Base-by-base conservation (phyloP, 2,329 filamentous ascomycete species). In the Alternaria sp. region DNA sequence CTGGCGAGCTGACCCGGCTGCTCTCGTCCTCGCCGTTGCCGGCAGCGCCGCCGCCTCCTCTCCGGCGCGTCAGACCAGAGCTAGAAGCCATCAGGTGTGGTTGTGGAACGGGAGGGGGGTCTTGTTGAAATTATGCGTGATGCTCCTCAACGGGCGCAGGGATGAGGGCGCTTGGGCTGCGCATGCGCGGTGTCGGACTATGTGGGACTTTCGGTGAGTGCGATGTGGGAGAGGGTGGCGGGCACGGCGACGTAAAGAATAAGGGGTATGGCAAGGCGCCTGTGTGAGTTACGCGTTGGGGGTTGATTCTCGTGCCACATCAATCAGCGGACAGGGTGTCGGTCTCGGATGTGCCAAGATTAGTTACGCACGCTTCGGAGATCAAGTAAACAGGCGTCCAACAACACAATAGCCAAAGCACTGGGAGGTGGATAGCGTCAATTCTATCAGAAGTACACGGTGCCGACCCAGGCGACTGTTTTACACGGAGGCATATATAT, bases 11-110 rank as follows among this genome's bases (percentile, higher is more conserved):
- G 71, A 91, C 89, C 76, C 90, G 86, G 82, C 86, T 88, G 74
- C 85, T 83, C 72, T 89, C 86, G 72, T 88, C 86, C 69, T 89
- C 86, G 71, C 86, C 85, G 79, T 85, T 87, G 61, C 87, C 86
- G 54, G 84, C 84, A 70, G 82, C 80, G 65, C 85, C 88, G 74
- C 84, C 88, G 73, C 84, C 88, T 78, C 87, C 90, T 83, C 89
- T 87, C 77, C 90, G 85, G 81, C 90, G 86, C 80, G 85, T 92
- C 86, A 87, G 88, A 86, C 87, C 92, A 86, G 84, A 91, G 86
- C 85, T 91, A 86, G 87, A 85, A 82, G 87, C 86, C 88, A 90
- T 90, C 57, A 54, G 62, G 68, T 69, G 70, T 72, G 69, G 70
- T 70, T 69, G 75, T 73, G 66, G 63, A 70, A 65, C 65, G 64